Conservation (phyloP, 2,329 filamentous ascomycete genomes). For the Zalaria sp. region DNA sequence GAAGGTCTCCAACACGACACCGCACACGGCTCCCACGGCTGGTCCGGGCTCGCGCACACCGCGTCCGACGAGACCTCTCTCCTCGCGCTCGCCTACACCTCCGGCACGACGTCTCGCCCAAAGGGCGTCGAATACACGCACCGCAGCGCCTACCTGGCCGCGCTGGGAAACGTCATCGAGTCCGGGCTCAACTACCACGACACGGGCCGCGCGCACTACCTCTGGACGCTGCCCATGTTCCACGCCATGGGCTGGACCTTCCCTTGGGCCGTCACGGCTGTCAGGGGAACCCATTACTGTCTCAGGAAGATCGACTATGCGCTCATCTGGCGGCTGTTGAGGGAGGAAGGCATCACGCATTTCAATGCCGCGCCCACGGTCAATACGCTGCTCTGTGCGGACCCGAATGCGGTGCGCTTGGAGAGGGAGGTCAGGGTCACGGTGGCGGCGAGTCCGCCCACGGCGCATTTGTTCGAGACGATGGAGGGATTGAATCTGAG, state of each 20-base stretch:
- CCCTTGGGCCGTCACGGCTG: conserved; percentile 64
- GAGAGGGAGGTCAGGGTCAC: conserved; percentile 63
- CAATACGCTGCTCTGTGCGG: conserved; percentile 79
- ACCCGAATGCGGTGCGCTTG: conserved; percentile 58
- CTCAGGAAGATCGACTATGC: conserved; percentile 91
- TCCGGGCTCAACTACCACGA: conserved; percentile 60
- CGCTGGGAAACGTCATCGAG: conserved; percentile 77
- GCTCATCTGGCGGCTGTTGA: conserved; percentile 78
- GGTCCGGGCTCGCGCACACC: conserved; percentile 61
- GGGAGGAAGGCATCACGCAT: conserved; percentile 77
- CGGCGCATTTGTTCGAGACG: conserved; percentile 78
- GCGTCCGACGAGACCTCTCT: conserved; percentile 63
- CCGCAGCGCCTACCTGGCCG: conserved; percentile 71
- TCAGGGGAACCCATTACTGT: conserved; percentile 88
- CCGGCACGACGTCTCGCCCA: conserved; percentile 77
- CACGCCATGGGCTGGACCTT: conserved; percentile 42
- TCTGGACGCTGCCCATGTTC: conserved; percentile 89
- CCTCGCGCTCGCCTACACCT: conserved; percentile 84
- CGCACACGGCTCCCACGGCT: conserved; percentile 53
- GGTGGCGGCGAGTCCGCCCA: conserved; percentile 83
- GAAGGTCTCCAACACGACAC: conserved; percentile 65
- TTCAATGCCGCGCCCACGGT: conserved; percentile 95
- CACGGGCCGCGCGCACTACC: conserved; percentile 44
- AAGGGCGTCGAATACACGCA: conserved; percentile 93
- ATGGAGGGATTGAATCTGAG: conserved; percentile 80